Conservation (phyloP, 2,329 filamentous ascomycete species). For the Trichoderma semiorbis region DNA sequence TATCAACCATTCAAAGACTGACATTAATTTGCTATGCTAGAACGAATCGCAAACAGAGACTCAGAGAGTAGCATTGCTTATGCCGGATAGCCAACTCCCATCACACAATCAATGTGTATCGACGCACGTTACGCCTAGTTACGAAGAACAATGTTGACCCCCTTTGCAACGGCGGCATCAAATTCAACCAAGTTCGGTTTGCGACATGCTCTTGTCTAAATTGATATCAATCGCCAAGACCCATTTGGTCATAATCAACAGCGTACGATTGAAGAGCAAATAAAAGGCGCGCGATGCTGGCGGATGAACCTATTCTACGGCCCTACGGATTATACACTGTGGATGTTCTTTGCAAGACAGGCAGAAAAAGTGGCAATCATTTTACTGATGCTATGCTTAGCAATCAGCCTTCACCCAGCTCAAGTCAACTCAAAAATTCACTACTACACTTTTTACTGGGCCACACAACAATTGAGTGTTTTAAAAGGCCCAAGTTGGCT, state of each 20-base stretch:
- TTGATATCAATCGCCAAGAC: neutral
- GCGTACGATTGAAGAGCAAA: neutral
- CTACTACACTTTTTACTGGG: neutral
- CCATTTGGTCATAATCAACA: neutral
- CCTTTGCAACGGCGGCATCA: neutral
- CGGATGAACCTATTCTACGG: neutral
- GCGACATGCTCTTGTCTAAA: neutral
- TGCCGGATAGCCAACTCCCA: neutral
- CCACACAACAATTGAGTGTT: neutral
- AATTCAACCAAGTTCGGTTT: neutral
- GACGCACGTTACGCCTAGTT: neutral
- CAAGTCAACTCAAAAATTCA: neutral
- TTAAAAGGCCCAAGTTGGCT: too few species aligned
- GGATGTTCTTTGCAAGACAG: neutral
- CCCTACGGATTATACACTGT: neutral
- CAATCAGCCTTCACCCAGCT: neutral
- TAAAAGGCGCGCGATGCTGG: accelerated
- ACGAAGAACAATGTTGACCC: neutral
- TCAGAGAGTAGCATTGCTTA: neutral
- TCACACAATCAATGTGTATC: neutral
- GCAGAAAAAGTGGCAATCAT: neutral
- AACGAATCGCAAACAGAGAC: neutral
- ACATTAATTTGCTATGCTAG: neutral
- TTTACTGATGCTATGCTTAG: neutral
- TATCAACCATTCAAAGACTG: neutral